Evolutionary conservation across 1,284 basidiomycete species (phyloP), one percentile per base, ranked within the genome.

Genomic region (Trichosporon faecale): DNA sequence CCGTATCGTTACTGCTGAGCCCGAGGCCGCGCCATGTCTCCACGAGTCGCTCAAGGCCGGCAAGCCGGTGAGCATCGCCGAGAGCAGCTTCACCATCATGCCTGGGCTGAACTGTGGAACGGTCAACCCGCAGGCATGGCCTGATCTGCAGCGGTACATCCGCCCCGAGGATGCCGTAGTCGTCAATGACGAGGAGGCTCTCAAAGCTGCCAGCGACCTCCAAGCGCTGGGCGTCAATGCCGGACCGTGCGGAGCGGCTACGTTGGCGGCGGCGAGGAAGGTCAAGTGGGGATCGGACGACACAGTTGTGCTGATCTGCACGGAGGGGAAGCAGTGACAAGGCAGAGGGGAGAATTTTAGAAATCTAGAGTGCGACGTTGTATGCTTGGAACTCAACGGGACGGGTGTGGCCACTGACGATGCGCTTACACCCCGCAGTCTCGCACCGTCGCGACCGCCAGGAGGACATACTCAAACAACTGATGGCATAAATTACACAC

Each of bases 81-180:
- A 66, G 25, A 35, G 37, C 14, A 23, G 49, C 7, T 69, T 66
- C 68, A 73, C 72, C 6, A 25, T 63, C 40, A 73, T 73, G 72
- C 35, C 72, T 5, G 72, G 72, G 0, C 68, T 73, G 18, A 73
- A 73, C 66, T 73, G 72, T 65, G 70, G 70, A 8, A 71, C 68
- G 5, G 68, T 73, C 2, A 66, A 27, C 11, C 61, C 68, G 3
- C 33, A 57, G n/a, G 72, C 70, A 4, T 73, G 72, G 72, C 68
- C 66, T 7, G 68, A 71, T 21, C 70, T 73, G 14, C 52, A 31
- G 23, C 49, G 46, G 0, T 65, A 37, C 16, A 68, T 73, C 21
- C n/a, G 12, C 5, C 64, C 70, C 5, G n/a, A 35, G 9, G 72
- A 73, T 65, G 72, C 72, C 3, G 25, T 71, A 0, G 72, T 73